Base-by-base conservation (phyloP, 2,329 filamentous ascomycete genomes). In the Lachnellula occidentalis region DNA sequence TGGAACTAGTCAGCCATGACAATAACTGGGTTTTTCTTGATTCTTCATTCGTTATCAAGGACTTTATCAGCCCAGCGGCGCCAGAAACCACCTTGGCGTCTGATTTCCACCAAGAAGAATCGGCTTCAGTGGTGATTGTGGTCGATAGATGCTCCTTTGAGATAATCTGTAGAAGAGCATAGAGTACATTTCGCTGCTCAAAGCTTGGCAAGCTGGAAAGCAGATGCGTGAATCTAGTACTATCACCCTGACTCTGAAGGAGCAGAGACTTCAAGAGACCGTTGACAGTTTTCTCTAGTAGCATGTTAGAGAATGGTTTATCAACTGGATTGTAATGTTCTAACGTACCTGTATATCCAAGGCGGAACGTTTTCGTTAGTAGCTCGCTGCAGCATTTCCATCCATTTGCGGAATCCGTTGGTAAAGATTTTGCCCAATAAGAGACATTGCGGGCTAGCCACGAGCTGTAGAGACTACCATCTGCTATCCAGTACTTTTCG, bases 1-100 rank as follows among this genome's bases (percentile, higher is more conserved):
- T 81, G 27, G 81, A 78, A 48, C 76, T 78, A 12, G 80, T 78
- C 41, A 90, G 76, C 87, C 88, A 92, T 36, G 76, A 73, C 9
- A 82, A 67, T 0, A 92, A 70, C 53, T 83, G 72, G 8, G 71
- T 73, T 57, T 75, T 79, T n/a, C 81, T 72, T 15, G 68, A 64
- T 15, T 76, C 68, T 50, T 79, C 75, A n/a, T 73, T 66, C 1
- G 70, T 69, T 2, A 84, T 66, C 1, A 88, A 61, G 0, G 66
- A 62, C 46, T 73, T 71, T 19, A 91, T 71, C 17, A 87, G 67
- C 3, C 78, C 76, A 17, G 86, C 80, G 36, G 78, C 77, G 4
- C 82, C 83, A 41, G 80, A 77, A 14, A 90, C 73, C 1, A 66
- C 15, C n/a, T 47, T 45, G 9, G 57, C 52, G 57, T 70, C 65